phyloP scores from a whole-genome alignment of 2,329 filamentous ascomycete genomes.

The Leptographium lundbergii region DNA sequence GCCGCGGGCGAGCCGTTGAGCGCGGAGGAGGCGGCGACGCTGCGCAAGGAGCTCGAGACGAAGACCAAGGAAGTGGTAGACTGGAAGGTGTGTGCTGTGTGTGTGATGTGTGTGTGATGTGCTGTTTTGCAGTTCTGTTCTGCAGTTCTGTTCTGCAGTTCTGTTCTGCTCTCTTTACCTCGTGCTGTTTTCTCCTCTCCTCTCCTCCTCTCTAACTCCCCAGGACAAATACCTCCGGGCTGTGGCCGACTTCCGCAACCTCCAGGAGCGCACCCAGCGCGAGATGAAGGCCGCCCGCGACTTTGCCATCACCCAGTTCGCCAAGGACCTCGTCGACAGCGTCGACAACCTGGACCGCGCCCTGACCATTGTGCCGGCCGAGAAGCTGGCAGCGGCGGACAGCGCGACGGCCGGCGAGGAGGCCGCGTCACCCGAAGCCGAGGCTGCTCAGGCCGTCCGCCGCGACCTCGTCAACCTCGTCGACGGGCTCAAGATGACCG shows the following conservation, averaged over 20 bases:
- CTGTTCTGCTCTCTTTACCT: neutral
- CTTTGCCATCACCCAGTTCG: constrained; percentile 93
- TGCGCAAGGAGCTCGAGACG: constrained; percentile 39
- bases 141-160: constrained; percentile 5
- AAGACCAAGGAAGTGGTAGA: constrained; percentile 49
- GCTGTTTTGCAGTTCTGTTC: too few relatives aligned
- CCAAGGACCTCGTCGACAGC: constrained; percentile 85
- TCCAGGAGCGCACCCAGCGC: constrained; percentile 86
- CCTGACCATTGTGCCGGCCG: constrained; percentile 63
- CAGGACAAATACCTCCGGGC: constrained; percentile 92
- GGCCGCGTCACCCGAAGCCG: constrained; percentile 49
- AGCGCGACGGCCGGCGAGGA: constrained; percentile 10
- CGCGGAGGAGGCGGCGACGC: constrained; percentile 20
- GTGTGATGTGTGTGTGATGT: too few relatives aligned
- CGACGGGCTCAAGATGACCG: constrained; percentile 90
- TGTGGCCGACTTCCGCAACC: constrained; percentile 93
- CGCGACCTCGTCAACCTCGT: constrained; percentile 71
- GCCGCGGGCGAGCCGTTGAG: constrained; percentile 15
- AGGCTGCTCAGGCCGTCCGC: constrained; percentile 30
- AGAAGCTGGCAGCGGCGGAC: constrained; percentile 49
- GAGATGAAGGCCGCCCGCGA: constrained; percentile 79
- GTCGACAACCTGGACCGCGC: constrained; percentile 97
- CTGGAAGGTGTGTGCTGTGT: constrained; percentile 56
- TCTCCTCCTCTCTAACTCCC: neutral
- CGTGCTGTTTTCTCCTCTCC: neutral